phyloP scores from a whole-genome alignment of 805 yeast species.

The Kuraishia capsulata region DNA sequence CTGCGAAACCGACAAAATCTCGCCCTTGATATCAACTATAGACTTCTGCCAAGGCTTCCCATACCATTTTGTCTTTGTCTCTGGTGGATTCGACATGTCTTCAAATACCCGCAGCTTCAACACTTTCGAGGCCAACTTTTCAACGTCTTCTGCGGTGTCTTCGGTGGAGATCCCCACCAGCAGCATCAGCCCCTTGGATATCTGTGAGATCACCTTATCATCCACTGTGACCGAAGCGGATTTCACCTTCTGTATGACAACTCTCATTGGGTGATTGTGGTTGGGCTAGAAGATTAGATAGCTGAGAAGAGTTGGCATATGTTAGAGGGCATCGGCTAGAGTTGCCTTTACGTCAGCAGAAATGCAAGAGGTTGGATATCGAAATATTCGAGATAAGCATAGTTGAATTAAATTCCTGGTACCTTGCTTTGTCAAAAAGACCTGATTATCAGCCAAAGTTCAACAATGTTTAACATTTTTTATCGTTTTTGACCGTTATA shows the following conservation, averaged over 20 bases:
- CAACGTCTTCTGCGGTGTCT: slow-evolving; percentile 71
- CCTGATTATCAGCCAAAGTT: too few species aligned
- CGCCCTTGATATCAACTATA: slow-evolving; percentile 56
- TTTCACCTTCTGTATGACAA: slow-evolving; percentile 85
- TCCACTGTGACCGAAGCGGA: slow-evolving; percentile 87
- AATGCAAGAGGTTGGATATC: too few species aligned
- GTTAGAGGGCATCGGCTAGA: too few species aligned
- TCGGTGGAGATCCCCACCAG: slow-evolving; percentile 77
- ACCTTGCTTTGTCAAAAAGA: too few species aligned
- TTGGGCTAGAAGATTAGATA: too few species aligned
- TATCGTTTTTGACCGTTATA: too few species aligned
- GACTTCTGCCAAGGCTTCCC: slow-evolving; percentile 73
- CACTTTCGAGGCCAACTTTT: slow-evolving; percentile 59
- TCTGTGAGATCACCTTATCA: slow-evolving; percentile 58
- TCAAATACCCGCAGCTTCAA: slow-evolving; percentile 66
- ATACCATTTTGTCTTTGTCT: slow-evolving; percentile 40
- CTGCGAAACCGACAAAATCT: slow-evolving; percentile 82
- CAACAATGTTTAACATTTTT: too few species aligned
- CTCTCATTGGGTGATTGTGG: slow-evolving; percentile 73
- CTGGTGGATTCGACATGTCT: slow-evolving; percentile 24
- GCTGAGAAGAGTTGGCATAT: too few species aligned
- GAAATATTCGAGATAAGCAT: too few species aligned
- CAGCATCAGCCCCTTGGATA: slow-evolving; percentile 66
- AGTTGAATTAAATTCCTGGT: too few species aligned
- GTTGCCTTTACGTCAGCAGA: not conserved